phyloP scores from a whole-genome alignment of 768 basidiomycete species.

The Grammothele lineata region DNA sequence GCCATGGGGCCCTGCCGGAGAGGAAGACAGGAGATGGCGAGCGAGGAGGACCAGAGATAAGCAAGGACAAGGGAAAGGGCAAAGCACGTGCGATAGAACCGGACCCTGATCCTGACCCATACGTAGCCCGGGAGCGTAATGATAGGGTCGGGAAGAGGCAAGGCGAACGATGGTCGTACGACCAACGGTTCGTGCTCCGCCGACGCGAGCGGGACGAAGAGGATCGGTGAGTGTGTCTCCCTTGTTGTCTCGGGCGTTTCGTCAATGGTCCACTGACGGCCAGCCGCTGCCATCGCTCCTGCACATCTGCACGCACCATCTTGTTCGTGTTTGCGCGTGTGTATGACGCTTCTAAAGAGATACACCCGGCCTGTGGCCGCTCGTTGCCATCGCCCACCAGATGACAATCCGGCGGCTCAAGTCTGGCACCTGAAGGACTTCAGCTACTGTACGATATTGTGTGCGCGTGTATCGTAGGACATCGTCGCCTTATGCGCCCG shows the following conservation, averaged over 20 bases:
- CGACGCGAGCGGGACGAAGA: conserved; percentile 17
- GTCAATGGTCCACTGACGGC: too few species aligned
- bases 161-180: conserved; percentile 11
- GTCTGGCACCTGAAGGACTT: too few species aligned
- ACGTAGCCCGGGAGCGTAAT: too few species aligned
- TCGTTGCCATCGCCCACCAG: conserved; percentile 23
- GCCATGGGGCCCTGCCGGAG: conserved; percentile 10
- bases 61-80: not conserved
- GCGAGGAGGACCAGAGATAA: not conserved
- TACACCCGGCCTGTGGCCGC: conserved; percentile 17
- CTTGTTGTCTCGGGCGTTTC: too few species aligned
- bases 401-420: conserved; percentile 13
- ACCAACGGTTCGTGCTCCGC: conserved; percentile 21
- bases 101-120: too few species aligned
- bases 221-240: conserved; percentile 13
- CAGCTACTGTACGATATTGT: too few species aligned
- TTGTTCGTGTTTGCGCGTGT: too few species aligned
- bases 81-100: conserved; percentile 3
- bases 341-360: conserved; percentile 8
- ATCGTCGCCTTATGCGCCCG: too few species aligned
- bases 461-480: too few species aligned
- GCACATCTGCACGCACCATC: too few species aligned
- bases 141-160: not conserved
- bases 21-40: too few species aligned
- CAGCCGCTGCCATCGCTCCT: too few species aligned